These are phyloP conservation scores for Neonectria coccinea DNA, from an alignment of 2,329 filamentous ascomycete species.

Conservation along the genomic window DNA sequence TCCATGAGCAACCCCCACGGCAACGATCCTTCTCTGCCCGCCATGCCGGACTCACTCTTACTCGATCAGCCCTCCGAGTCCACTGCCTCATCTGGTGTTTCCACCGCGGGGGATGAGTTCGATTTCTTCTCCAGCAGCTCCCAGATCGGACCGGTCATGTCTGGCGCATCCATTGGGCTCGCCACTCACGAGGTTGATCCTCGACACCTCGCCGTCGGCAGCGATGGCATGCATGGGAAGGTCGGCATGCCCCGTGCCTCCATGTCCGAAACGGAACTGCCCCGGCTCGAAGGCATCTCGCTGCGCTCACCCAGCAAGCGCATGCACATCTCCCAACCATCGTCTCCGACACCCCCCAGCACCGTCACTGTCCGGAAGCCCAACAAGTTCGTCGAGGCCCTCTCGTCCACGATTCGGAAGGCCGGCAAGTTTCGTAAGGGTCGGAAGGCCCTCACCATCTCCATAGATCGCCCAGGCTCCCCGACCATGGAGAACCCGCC, in stretches of 20 bases:
- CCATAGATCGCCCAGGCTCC: conserved; percentile 46
- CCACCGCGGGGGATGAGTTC: conserved; percentile 51
- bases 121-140: conserved; percentile 53
- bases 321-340: conserved; percentile 46
- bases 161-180: conserved; percentile 29
- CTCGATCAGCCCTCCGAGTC: conserved; percentile 48
- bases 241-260: conserved; percentile 50
- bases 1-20: conserved; percentile 39
- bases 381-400: conserved; percentile 56
- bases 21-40: conserved; percentile 40
- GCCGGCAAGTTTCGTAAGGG: conserved; percentile 51
- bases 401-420: conserved; percentile 57
- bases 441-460: conserved; percentile 39
- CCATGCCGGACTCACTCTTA: conserved; percentile 46
- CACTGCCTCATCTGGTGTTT: conserved; percentile 51
- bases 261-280: conserved; percentile 62
- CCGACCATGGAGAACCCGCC: conserved; percentile 51
- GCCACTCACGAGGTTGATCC: conserved; percentile 48
- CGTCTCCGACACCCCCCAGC: conserved; percentile 50
- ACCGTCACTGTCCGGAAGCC: conserved; percentile 47
- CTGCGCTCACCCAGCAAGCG: conserved; percentile 53
- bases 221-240: conserved; percentile 34
- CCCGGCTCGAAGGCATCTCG: conserved; percentile 61
- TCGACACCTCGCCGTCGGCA: conserved; percentile 42
- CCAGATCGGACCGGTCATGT: conserved; percentile 42